Conservation (phyloP, 2,329 filamentous ascomycete species). For the Botrytis sinoallii region DNA sequence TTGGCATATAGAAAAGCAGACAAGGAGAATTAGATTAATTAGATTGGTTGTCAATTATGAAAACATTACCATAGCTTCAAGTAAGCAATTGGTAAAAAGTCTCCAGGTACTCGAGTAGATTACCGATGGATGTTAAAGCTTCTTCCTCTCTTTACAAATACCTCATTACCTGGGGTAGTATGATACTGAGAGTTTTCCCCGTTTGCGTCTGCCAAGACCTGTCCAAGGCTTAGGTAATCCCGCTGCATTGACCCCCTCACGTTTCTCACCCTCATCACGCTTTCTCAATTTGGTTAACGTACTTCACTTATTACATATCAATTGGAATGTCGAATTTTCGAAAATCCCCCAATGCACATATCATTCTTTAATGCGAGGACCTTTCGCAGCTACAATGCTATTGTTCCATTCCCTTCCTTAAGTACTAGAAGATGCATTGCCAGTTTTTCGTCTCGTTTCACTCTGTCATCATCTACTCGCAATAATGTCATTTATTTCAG, state of each 20-base stretch:
- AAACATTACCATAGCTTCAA: background rate
- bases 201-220: background rate
- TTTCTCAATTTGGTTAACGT: slow-evolving; percentile 1
- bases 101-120: background rate
- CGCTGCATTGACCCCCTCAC: background rate
- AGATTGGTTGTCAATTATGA: background rate
- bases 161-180: no score
- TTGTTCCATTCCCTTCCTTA: background rate
- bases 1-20: background rate
- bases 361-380: slow-evolving; percentile 8
- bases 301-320: background rate
- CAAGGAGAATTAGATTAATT: background rate
- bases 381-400: slow-evolving; percentile 1
- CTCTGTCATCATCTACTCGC: background rate
- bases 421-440: background rate
- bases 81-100: slow-evolving; percentile 1
- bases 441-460: background rate
- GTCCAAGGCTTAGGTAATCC: background rate
- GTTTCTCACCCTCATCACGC: background rate
- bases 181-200: background rate
- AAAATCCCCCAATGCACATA: background rate
- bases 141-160: background rate
- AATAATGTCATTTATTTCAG: background rate
- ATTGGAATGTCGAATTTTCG: background rate
- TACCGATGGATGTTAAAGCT: background rate